phyloP scores from a whole-genome alignment of 805 yeast genomes.

The Kregervanrija fluxuum region DNA sequence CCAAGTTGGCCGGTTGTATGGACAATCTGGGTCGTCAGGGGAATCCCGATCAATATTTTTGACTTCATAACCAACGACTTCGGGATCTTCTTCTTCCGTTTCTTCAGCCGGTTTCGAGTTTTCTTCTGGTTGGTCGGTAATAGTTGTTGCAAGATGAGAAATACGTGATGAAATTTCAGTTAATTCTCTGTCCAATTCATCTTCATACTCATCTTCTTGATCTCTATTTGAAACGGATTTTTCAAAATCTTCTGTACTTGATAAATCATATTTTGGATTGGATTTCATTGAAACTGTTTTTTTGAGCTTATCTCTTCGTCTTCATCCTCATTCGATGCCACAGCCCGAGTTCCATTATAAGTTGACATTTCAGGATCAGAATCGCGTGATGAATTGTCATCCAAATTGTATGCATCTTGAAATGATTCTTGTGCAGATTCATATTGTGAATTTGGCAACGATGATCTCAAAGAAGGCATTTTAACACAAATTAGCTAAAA shows the following conservation, averaged over 20 bases:
- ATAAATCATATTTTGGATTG: not conserved
- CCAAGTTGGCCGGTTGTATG: constrained; percentile 59
- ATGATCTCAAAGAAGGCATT: constrained; percentile 4
- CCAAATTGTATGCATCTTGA: not conserved
- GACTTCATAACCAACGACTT: constrained; percentile 30
- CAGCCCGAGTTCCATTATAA: not conserved
- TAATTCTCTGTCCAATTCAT: constrained; percentile 18
- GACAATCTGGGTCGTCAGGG: constrained; percentile 55
- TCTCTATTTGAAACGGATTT: not conserved
- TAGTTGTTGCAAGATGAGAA: constrained; percentile 14
- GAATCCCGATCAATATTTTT: constrained; percentile 47
- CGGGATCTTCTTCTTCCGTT: constrained; percentile 18
- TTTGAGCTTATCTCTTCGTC: not conserved
- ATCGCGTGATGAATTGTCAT: not conserved
- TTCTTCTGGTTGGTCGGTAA: constrained; percentile 8
- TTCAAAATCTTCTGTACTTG: constrained; percentile 2
- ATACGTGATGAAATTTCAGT: constrained; percentile 15
- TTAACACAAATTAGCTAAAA: not conserved
- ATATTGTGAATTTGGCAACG: constrained; percentile 3
- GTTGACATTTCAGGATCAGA: not conserved
- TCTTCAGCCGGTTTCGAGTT: constrained; percentile 12
- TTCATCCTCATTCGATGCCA: not conserved
- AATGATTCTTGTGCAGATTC: constrained; percentile 8
- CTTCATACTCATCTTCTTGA: constrained; percentile 13
- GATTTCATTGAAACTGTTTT: constrained; percentile 5